Evolutionary conservation across 805 yeast species (phyloP).

Genomic region (Wickerhamiella kurtzmanii): DNA sequence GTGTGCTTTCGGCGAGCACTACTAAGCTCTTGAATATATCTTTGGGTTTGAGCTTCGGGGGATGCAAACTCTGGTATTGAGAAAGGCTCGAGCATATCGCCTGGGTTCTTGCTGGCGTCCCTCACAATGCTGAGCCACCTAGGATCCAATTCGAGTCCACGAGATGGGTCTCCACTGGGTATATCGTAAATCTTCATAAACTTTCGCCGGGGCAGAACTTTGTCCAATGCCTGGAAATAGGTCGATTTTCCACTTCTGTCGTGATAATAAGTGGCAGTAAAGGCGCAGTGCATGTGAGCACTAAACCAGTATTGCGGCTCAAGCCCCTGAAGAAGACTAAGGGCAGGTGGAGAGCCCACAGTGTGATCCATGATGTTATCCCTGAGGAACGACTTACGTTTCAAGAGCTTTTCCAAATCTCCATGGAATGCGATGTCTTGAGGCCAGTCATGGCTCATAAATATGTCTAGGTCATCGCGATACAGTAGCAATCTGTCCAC

Average conservation of each 20-base stretch:
- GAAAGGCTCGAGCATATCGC: neutral
- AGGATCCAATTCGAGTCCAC: slow-evolving; percentile 1
- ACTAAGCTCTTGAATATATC: neutral
- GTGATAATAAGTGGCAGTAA: slow-evolving; percentile 43
- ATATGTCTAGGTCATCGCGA: slow-evolving; percentile 33
- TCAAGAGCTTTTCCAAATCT: slow-evolving; percentile 35
- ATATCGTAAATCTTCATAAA: slow-evolving; percentile 39
- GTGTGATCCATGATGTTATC: slow-evolving; percentile 44
- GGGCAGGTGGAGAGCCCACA: slow-evolving; percentile 62
- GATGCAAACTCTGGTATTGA: neutral
- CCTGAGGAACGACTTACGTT: slow-evolving; percentile 51
- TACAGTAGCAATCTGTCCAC: slow-evolving; percentile 36
- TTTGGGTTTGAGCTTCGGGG: neutral
- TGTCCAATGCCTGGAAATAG: slow-evolving; percentile 70
- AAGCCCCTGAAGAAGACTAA: slow-evolving; percentile 38
- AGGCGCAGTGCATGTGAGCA: slow-evolving; percentile 76
- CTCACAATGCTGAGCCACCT: slow-evolving; percentile 2
- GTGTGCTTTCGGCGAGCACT: too few species aligned
- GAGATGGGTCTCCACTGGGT: slow-evolving; percentile 18
- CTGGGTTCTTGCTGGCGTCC: neutral
- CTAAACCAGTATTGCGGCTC: slow-evolving; percentile 71
- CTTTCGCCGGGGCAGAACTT: slow-evolving; percentile 54
- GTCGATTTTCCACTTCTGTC: slow-evolving; percentile 2
- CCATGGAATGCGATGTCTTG: slow-evolving; percentile 60
- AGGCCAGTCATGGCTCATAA: slow-evolving; percentile 93